Evolutionary conservation across 2,329 filamentous ascomycete genomes (phyloP).

Genomic region (Botrytis tulipae): DNA sequence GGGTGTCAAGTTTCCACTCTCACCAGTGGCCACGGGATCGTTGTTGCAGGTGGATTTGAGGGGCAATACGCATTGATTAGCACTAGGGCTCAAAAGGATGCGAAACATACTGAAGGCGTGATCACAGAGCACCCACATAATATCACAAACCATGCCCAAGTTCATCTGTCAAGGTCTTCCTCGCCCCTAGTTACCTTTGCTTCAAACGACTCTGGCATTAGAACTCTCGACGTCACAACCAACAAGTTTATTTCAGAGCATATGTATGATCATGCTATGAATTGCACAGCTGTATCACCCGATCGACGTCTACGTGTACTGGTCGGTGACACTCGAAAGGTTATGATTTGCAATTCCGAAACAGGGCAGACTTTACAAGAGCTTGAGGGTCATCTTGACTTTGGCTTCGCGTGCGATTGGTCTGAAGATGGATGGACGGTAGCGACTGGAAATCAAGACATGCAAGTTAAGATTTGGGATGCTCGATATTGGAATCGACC

Average conservation of each 20-base stretch:
- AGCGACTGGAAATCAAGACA: conserved; percentile 76
- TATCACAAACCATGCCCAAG: conserved; percentile 64
- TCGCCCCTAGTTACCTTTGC: conserved; percentile 58
- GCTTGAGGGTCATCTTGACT: conserved; percentile 65
- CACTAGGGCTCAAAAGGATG: conserved; percentile 34
- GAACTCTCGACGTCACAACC: conserved; percentile 57
- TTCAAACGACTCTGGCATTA: conserved; percentile 60
- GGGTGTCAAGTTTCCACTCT: conserved; percentile 39
- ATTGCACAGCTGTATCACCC: conserved; percentile 71
- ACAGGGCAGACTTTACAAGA: conserved; percentile 56
- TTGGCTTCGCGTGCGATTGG: conserved; percentile 77
- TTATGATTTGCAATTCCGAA: conserved; percentile 68
- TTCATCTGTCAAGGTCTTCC: conserved; percentile 54
- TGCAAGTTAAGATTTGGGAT: conserved; percentile 72
- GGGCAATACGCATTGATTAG: conserved; percentile 43
- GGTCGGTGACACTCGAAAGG: conserved; percentile 66
- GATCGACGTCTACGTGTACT: conserved; percentile 69
- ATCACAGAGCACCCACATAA: conserved; percentile 52
- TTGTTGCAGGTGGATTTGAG: conserved; percentile 43
- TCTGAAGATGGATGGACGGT: conserved; percentile 73
- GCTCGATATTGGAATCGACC: conserved; percentile 63
- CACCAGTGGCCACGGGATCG: conserved; percentile 38
- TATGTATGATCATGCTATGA: conserved; percentile 61
- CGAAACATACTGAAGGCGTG: conserved; percentile 40
- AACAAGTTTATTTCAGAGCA: conserved; percentile 57